Evolutionary conservation across 1,284 basidiomycete species (phyloP).

Genomic region (Puccinia hordei): DNA sequence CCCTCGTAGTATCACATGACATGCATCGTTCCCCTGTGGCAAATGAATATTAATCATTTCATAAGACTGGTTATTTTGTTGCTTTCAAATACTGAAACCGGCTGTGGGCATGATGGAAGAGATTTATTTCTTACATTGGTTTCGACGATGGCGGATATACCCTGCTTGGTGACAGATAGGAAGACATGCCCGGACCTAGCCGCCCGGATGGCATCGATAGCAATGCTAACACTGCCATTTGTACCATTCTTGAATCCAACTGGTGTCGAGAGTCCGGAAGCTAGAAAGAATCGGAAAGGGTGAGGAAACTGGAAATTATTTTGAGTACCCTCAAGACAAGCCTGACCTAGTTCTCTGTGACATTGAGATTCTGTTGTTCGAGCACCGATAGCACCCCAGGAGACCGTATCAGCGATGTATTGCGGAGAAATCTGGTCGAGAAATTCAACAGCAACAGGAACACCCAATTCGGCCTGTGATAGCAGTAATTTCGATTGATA

Average conservation of each 20-base stretch:
- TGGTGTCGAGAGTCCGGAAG: slow-evolving; percentile 76
- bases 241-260: slow-evolving; percentile 91
- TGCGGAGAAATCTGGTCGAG: slow-evolving; percentile 82
- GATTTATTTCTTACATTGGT: slow-evolving; percentile 59
- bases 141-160: slow-evolving; percentile 61
- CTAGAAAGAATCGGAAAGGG: neutral
- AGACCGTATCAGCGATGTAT: slow-evolving; percentile 92
- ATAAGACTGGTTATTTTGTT: neutral
- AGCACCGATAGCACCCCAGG: slow-evolving; percentile 97
- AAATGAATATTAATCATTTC: neutral
- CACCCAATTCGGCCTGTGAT: slow-evolving; percentile 58
- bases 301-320: neutral
- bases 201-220: slow-evolving; percentile 94
- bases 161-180: slow-evolving; percentile 95
- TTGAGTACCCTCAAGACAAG: neutral
- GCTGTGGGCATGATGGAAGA: neutral
- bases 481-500: neutral
- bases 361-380: slow-evolving; percentile 96
- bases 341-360: slow-evolving; percentile 69
- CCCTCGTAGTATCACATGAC: slow-evolving; percentile 90
- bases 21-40: slow-evolving; percentile 65
- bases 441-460: slow-evolving; percentile 61
- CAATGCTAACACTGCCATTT: slow-evolving; percentile 64
- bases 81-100: neutral
- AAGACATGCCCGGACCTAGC: slow-evolving; percentile 91